phyloP scores from a whole-genome alignment of 148 eudicot species.

The Rhododendron simsii region DNA sequence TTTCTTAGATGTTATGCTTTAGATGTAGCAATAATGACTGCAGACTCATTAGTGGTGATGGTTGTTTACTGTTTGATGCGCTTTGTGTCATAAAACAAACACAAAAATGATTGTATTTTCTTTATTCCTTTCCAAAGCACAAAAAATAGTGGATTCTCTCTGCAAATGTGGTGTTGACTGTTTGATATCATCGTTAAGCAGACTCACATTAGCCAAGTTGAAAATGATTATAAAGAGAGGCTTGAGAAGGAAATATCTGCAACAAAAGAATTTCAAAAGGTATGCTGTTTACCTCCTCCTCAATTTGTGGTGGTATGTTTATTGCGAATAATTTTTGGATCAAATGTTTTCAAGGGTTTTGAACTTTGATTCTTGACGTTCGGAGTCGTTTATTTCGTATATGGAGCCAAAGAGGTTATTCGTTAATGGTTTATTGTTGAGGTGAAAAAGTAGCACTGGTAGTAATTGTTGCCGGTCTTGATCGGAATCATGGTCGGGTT shows the following conservation, averaged over 20 bases:
- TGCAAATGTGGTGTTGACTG: neutral
- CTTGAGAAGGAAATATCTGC: slow-evolving; percentile 66
- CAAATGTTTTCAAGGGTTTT: neutral
- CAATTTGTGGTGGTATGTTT: neutral
- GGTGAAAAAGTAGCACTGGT: neutral
- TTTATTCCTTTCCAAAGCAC: neutral
- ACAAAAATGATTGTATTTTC: neutral
- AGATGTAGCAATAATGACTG: neutral
- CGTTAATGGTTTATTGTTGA: neutral
- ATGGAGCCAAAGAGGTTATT: neutral
- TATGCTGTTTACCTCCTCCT: slow-evolving; percentile 7
- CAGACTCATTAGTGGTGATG: neutral
- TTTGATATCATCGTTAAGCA: slow-evolving; percentile 19
- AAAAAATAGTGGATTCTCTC: neutral
- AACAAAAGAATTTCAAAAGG: slow-evolving; percentile 64
- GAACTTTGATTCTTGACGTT: neutral
- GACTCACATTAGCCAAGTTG: slow-evolving; percentile 80
- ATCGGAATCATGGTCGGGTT: neutral
- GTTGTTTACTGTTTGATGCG: neutral
- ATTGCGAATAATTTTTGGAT: neutral
- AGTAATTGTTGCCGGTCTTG: neutral
- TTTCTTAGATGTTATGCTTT: neutral
- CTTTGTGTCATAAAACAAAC: neutral
- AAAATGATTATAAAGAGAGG: slow-evolving; percentile 76
- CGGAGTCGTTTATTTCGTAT: neutral